A percentile compares a stretch with the other conserved stretches of the same genome.
These are phyloP conservation scores for Helotiales sp. DNA, from an alignment of 2,329 filamentous ascomycete species.

Conservation along the genomic window DNA sequence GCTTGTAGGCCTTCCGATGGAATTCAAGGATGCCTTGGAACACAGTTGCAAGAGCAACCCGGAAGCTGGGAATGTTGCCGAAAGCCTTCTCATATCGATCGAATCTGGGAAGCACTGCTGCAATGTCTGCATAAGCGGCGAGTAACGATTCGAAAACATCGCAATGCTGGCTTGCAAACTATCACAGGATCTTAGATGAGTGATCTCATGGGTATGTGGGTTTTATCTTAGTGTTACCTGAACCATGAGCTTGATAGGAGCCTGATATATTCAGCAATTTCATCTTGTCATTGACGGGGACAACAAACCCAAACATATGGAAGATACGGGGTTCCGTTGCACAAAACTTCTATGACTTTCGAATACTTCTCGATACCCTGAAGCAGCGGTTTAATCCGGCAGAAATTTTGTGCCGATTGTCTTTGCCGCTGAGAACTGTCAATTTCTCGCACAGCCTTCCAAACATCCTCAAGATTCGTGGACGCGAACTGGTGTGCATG, in stretches of 20 bases:
- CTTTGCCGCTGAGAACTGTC: conserved; percentile 48
- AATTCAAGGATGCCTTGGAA: neutral
- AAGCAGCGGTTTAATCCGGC: conserved; percentile 50
- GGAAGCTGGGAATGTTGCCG: neutral
- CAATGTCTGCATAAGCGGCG: neutral
- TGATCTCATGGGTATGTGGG: no score
- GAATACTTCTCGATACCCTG: conserved; percentile 49
- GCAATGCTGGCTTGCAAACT: conserved; percentile 21
- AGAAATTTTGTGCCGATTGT: conserved; percentile 50
- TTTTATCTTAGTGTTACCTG: no score
- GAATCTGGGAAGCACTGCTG: neutral
- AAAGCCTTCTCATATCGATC: neutral
- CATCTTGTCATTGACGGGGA: neutral
- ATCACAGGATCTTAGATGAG: neutral
- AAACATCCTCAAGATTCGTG: conserved; percentile 47
- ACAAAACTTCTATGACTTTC: conserved; percentile 49
- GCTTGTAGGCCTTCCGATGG: neutral
- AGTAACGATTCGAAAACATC: conserved; percentile 49
- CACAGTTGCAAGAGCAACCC: neutral
- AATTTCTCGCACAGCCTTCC: conserved; percentile 45
- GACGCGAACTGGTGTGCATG: conserved; percentile 34
- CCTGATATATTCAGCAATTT: conserved; percentile 9
- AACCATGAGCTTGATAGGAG: conserved; percentile 49
- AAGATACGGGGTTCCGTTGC: conserved; percentile 53
- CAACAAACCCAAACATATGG: conserved; percentile 51